These are phyloP conservation scores for Candida pseudocylindracea DNA, from an alignment of 1,139 yeast species.

Conservation along the genomic window DNA sequence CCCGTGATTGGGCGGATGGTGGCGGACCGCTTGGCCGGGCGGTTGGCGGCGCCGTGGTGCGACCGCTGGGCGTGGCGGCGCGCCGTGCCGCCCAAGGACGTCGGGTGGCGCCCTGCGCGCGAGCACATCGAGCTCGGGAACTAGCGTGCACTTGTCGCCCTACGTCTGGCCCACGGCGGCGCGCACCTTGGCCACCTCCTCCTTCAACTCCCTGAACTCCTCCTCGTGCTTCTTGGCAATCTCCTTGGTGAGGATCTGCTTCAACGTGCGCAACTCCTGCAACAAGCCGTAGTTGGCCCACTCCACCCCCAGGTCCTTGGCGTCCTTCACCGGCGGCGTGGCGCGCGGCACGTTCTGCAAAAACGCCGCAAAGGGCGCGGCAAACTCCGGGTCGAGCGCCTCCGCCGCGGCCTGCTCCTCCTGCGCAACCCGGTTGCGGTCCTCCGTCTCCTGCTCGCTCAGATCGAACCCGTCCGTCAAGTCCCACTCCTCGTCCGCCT, in stretches of 20 bases:
- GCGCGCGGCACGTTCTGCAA: constrained; percentile 3
- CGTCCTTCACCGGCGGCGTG: constrained; percentile 35
- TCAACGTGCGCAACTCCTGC: constrained; percentile 21
- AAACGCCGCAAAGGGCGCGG: constrained; percentile 13
- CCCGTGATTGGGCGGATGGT: constrained; percentile 20
- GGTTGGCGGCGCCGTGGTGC: no score
- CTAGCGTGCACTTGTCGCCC: no score
- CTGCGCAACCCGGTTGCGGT: constrained; percentile 36
- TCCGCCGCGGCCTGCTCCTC: constrained; percentile 49
- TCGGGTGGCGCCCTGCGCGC: no score
- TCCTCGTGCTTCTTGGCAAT: no score
- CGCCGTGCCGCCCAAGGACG: no score
- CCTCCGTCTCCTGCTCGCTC: constrained; percentile 19
- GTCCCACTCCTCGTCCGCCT: constrained; percentile 63
- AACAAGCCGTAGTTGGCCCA: constrained; percentile 45
- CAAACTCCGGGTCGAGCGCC: constrained; percentile 26
- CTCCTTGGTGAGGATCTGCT: no score
- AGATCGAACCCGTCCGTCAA: constrained; percentile 51
- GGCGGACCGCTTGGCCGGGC: constrained; percentile 3
- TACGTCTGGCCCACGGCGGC: no score
- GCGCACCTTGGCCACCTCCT: no score
- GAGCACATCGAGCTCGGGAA: no score
- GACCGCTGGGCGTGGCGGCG: no score
- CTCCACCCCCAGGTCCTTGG: constrained; percentile 31
- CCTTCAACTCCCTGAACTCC: no score